Percentiles rank a stretch among this genome's conserved stretches.
These are phyloP conservation scores for Trichoderma brevicompactum DNA, from an alignment of 2,329 filamentous ascomycete species.

Conservation along the genomic window DNA sequence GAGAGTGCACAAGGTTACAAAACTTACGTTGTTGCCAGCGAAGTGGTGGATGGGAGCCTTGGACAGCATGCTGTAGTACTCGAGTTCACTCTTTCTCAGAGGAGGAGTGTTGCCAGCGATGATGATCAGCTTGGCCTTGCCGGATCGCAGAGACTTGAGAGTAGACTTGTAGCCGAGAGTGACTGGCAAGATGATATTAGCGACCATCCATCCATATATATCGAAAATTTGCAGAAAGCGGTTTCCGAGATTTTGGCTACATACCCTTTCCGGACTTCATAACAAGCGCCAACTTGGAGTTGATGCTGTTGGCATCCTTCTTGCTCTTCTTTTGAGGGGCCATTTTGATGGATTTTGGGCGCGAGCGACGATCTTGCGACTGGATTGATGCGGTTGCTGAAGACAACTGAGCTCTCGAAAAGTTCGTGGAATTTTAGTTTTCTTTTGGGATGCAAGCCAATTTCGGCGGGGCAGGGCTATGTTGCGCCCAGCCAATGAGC, in stretches of 20 bases:
- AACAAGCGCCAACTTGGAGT: constrained; percentile 64
- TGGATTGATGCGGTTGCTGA: constrained; percentile 42
- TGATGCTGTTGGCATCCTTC: constrained; percentile 79
- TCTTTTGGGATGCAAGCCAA: constrained; percentile 29
- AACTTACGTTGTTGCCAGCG: constrained; percentile 96
- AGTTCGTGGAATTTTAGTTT: constrained; percentile 35
- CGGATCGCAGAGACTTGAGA: constrained; percentile 86
- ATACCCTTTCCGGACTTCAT: constrained; percentile 78
- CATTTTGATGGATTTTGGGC: constrained; percentile 59
- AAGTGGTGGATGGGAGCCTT: constrained; percentile 99
- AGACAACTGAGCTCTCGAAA: constrained; percentile 33
- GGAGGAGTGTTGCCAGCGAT: constrained; percentile 93
- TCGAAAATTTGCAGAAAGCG: background rate
- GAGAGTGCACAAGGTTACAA: constrained; percentile 36
- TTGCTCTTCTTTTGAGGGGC: constrained; percentile 76
- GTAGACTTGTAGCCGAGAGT: constrained; percentile 50
- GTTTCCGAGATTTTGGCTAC: constrained; percentile 27
- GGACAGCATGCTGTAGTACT: constrained; percentile 91
- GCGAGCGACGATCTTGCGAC: constrained; percentile 32
- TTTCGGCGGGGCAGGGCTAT: constrained; percentile 35
- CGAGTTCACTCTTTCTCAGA: constrained; percentile 95
- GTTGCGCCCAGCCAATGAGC: constrained; percentile 38
- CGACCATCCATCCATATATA: background rate
- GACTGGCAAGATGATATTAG: constrained; percentile 37
- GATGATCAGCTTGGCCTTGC: constrained; percentile 99